Base-by-base conservation (phyloP, 164 flowering plant genomes). In the Annona squamosa region DNA sequence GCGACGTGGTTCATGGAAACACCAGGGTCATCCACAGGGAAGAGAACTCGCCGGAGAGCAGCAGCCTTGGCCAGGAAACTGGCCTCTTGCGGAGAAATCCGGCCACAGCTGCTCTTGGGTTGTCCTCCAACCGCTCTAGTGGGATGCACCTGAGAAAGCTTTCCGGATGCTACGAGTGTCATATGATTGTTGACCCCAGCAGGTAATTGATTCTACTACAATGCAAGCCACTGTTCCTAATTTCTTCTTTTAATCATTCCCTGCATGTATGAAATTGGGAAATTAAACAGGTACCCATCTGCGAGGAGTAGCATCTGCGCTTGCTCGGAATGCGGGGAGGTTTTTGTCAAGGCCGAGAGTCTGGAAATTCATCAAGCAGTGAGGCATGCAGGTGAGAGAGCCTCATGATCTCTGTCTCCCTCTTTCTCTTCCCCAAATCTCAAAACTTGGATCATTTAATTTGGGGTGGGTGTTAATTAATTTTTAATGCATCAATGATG, bases 271-370 rank as follows among this genome's bases (percentile, higher is more conserved):
- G n/a, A 10, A 52, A 45, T 16, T 7, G 17, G 48, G 43, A 48
- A 59, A 48, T 46, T 4, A 52, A 19, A 46, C 80, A 93, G 98
- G 87, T 82, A 79, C 63, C 93, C 91, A 66, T 65, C 79, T 65
- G 81, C 94, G 45, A 87, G 97, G 59, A 76, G 84, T 45, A 90
- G 88, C 0, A 83, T 90, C 5, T 88, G 91, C 73, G 84, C 87
- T 68, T 95, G 99, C 77, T 71, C 94, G 0, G 87, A 89, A 9
- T 95, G 99, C 80, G 99, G 99, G 43, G 99, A 95, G 83, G 89
- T 92, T 18, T 95, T 95, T 74, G 91, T 91, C 0, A 90, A 91
- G 79, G 72, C 84, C 19, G 98, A 92, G 80, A 90, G 91, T 79
- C 81, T 95, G 74, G 98, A 95, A 78, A 88, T 77, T 85, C 99